Evolutionary conservation across 2,329 filamentous ascomycete species (phyloP).

Genomic region (Tympanopsis confertula): DNA sequence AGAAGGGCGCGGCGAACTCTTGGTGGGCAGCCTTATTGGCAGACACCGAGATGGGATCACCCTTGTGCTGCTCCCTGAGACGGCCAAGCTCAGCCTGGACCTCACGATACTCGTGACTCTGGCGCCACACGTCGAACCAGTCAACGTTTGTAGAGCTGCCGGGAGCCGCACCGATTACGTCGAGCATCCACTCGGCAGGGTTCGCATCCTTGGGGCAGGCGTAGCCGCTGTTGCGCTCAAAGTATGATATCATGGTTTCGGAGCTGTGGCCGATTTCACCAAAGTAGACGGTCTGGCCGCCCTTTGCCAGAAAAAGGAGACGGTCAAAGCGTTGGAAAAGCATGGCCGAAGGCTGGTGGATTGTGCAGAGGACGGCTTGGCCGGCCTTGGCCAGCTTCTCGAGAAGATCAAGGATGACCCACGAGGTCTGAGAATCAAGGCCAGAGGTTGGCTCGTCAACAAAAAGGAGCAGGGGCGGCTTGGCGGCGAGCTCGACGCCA

Average conservation of each 20-base stretch:
- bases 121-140: not conserved
- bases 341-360: conserved; percentile 78
- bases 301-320: conserved; percentile 65
- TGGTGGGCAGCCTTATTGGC: conserved; percentile 35
- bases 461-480: conserved; percentile 66
- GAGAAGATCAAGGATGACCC: conserved; percentile 69
- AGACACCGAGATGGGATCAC: too few relatives aligned
- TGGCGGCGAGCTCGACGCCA: conserved; percentile 78
- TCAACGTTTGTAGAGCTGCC: not conserved
- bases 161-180: conserved; percentile 7
- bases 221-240: conserved; percentile 47
- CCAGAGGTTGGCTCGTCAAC: conserved; percentile 70
- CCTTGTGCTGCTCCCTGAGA: not conserved
- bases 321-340: conserved; percentile 84
- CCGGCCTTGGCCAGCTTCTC: conserved; percentile 67
- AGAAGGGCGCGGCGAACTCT: conserved; percentile 53
- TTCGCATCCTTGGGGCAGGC: conserved; percentile 37
- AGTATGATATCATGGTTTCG: conserved; percentile 52
- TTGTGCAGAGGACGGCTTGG: conserved; percentile 81
- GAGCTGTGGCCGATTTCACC: conserved; percentile 73
- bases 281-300: conserved; percentile 76
- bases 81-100: not conserved
- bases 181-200: conserved; percentile 41
- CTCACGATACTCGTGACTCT: not conserved
- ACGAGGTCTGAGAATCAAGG: conserved; percentile 61